A percentile compares a stretch with the other conserved stretches of the same genome.
Evolutionary conservation across 2,329 filamentous ascomycete genomes (phyloP).

Genomic region (Fusarium sp.): DNA sequence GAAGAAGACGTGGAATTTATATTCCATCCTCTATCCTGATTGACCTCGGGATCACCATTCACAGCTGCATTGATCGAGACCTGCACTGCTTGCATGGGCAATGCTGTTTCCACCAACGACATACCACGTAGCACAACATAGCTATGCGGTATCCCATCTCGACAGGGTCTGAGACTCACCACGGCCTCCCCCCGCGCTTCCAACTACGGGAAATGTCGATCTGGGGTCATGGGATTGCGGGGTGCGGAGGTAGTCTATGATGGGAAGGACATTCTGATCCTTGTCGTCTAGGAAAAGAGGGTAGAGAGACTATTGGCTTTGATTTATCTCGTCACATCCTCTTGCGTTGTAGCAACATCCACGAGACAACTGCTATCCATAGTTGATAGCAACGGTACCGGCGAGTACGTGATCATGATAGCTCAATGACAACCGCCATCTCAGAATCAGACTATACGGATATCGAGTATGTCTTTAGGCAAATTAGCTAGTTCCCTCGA

Average conservation of each 20-base stretch:
- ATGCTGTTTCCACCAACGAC: conserved; percentile 30
- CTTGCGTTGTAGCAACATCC: too few relatives aligned
- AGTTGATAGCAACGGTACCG: not conserved
- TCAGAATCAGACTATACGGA: not conserved
- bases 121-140: not conserved
- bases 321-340: too few relatives aligned
- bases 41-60: not conserved
- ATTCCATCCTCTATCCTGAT: not conserved
- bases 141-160: not conserved
- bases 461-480: conserved; percentile 9
- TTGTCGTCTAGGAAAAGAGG: not conserved
- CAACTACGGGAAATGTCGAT: conserved; percentile 8
- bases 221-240: conserved; percentile 18
- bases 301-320: too few relatives aligned
- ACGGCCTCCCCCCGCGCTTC: conserved; percentile 11
- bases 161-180: not conserved
- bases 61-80: not conserved
- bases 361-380: not conserved
- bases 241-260: conserved; percentile 1
- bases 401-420: not conserved
- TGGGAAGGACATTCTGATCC: conserved; percentile 6
- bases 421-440: not conserved
- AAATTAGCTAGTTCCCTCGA: conserved; percentile 5
- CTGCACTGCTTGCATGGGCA: not conserved
- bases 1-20: conserved; percentile 2